phyloP scores from a whole-genome alignment of 176 grass and related monocot genomes.

The Secale cereale region DNA sequence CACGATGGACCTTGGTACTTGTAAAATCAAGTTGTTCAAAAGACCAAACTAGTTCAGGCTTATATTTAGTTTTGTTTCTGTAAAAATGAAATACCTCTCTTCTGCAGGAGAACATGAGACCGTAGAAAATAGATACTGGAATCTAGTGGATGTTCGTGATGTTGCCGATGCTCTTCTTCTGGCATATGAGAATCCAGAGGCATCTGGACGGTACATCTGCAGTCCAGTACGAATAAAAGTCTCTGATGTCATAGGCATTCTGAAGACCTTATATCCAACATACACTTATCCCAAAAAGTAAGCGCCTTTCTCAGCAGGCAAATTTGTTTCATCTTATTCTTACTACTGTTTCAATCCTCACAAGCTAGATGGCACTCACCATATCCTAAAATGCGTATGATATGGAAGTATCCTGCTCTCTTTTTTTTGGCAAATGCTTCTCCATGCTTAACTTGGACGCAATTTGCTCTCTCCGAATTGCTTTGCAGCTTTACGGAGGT shows the following conservation, averaged over 20 bases:
- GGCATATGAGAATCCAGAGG: conserved; percentile 19
- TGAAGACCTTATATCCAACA: neutral
- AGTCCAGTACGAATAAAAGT: conserved; percentile 13
- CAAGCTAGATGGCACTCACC: neutral
- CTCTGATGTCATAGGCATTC: conserved; percentile 4
- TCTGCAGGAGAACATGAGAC: conserved; percentile 5
- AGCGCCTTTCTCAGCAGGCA: neutral
- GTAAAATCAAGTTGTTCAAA: neutral
- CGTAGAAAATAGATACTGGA: neutral
- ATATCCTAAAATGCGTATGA: neutral
- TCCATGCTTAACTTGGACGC: neutral
- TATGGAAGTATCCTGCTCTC: too few relatives aligned
- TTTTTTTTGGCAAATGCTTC: neutral
- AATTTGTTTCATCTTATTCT: neutral
- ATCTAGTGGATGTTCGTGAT: conserved; percentile 41
- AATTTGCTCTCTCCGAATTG: neutral
- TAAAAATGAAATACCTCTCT: neutral
- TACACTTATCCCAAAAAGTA: neutral
- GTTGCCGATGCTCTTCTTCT: conserved; percentile 29
- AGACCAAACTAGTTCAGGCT: neutral
- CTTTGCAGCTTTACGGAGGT: conserved; percentile 43
- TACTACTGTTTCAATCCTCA: neutral
- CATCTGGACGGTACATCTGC: conserved; percentile 37
- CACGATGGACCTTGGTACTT: neutral
- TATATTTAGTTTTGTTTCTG: neutral